Evolutionary conservation across 345 rosid genomes (phyloP), one percentile per base, ranked within the genome.

Genomic region (Lepidium sativum): DNA sequence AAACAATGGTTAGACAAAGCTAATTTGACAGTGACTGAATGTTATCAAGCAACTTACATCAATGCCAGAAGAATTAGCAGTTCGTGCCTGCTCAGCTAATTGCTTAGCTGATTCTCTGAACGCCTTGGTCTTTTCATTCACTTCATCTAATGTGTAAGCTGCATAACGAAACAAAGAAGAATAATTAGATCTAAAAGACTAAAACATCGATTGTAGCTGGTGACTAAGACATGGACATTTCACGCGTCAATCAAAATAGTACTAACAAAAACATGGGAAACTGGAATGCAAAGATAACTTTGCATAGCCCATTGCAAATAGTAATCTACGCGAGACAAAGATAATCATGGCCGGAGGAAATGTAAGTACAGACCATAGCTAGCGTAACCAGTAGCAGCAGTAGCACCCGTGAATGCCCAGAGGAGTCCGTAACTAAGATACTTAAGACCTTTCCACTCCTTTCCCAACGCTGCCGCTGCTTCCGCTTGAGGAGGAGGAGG

Each of bases 111-210:
- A 80, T 73, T 82, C 87, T 17, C 95, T 70, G 65, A 88, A 74
- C 11, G 79, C 76, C 77, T 80, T 90, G 12, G 89, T 82, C 81
- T 81, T 88, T 56, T 82, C 80, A 33, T 82, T 85, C 38, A 88
- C 77, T 75, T 94, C 92, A 64, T 86, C 88, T 49, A 80, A 62
- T 34, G 89, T 55, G 71, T 81, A 88, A 2, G 87, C 99, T 90
- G 82, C 83, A 64, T 35, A 67, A 29, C 31, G 60, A 41, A 54
- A 41, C 45, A 64, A n/a, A 60, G 18, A 34, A 59, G 10, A 33
- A 3, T 4, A 9, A 47, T 61, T 52, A 55, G 33, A 33, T 25
- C 31, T 5, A 55, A 53, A 9, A 21, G 55, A 51, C 60, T 23
- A 31, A 38, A 17, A 7, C 4, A 9, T 12, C 18, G 9, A 16